Evolutionary conservation across 2,329 filamentous ascomycete genomes (phyloP), one percentile per base, ranked within the genome.

Genomic region (Exophiala sideris): DNA sequence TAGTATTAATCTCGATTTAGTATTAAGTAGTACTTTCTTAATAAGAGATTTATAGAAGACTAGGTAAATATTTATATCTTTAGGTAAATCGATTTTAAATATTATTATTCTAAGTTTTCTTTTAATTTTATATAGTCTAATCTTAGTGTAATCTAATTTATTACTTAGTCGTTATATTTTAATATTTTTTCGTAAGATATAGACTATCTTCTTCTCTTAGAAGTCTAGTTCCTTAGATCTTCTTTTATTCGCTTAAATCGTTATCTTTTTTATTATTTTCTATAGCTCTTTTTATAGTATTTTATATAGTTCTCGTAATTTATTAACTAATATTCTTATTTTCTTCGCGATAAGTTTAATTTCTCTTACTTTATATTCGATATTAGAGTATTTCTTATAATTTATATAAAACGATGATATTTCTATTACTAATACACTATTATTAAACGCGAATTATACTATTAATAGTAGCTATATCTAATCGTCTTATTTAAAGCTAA

Each of bases 401-500:
- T 58, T 58, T 21, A 45, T 29, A 35, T 49, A 58, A 20, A 58
- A 58, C 7, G 18, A 24, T 42, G 14, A 46, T 36, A 56, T 44
- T n/a, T 39, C 44, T 32, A 29, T 56, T 38, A 49, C 18, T 33
- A 38, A 49, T 16, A 6, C 36, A 48, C 32, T 46, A 44, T 51
- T 54, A 24, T 46, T 49, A 12, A 11, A 52, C 8, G 21, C 38
- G 24, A 55, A 40, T 24, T 54, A 38, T 35, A 38, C 38, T 20
- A 54, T 41, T 5, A 29, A 29, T 34, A 54, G n/a, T 20, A 54
- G 35, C 35, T 10, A 32, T 3, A 41, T 11, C 32, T 54, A 62
- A 42, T 56, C 52, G 47, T 54, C 24, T 50, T 60, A 59, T 34
- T 42, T 8, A 48, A 56, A 52, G 42, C 59, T 59, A 47, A 57